Base-by-base conservation (phyloP, 1,284 basidiomycete species). In the Wolfiporia cocos region DNA sequence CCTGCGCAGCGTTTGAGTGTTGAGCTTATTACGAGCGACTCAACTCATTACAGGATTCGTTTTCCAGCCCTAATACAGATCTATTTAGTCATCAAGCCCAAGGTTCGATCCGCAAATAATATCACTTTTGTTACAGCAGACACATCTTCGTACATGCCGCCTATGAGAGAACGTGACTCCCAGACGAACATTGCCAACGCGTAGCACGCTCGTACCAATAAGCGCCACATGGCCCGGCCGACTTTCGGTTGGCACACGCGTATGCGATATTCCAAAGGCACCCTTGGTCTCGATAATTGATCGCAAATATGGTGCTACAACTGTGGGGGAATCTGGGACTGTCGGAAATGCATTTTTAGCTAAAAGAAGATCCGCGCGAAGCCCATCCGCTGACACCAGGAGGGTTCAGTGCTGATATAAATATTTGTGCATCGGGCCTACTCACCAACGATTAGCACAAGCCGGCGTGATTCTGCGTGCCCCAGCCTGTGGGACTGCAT, bases 121-220 rank as follows among this genome's bases (percentile, higher is more conserved):
- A 46, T 68, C 51, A 81, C 80, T 78, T 84, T 87, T 49, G 85
- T 92, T 22, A 94, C 91, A 11, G 90, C 91, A 4, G 86, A 90
- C 4, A 92, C 89, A 54, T 94, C 90, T 62, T 94, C 92, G 58
- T 94, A 93, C 87, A 93, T 92, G 6, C 90, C 90, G 28, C 75
- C 81, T 84, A 36, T 26, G 9, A 19, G 26, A 12, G 14, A 11
- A 15, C 32, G 42, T 34, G 22, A 43, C 15, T 7, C 22, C n/a
- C n/a, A n/a, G n/a, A n/a, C n/a, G n/a, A 4, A 2, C 6, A 11
- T 11, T 14, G 11, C 3, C 19, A 17, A n/a, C 20, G 11, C 19
- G 18, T 6, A 19, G 21, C 35, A 15, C 32, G 37, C 15, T 56
- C 68, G 19, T 54, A 77, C 85, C 92, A 52, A 94, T 92, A 47